Conservation (phyloP, 2,329 filamentous ascomycete species). For the Chrysoporthe austroafricana region DNA sequence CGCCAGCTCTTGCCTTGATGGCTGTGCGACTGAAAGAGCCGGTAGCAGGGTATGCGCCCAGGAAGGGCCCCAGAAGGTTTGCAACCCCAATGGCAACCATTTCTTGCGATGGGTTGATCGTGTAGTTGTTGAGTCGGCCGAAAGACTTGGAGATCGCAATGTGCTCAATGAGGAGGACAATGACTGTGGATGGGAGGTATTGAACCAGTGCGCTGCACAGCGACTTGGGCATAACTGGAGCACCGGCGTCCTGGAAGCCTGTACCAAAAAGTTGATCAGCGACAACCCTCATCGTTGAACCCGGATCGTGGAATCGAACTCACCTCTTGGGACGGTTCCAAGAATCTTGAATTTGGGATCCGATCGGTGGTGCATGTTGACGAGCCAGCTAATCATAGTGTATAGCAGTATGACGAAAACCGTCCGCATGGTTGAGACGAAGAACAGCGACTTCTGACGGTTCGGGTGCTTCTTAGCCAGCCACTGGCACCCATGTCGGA, state of each 20-base stretch:
- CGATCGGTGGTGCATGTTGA: conserved; percentile 69
- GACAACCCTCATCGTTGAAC: not conserved
- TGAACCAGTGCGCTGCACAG: conserved; percentile 71
- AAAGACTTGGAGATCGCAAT: conserved; percentile 98
- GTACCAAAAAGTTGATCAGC: conserved; percentile 9
- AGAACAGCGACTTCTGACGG: conserved; percentile 80
- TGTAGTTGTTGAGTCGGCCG: conserved; percentile 93
- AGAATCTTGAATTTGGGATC: conserved; percentile 76
- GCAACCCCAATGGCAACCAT: conserved; percentile 91
- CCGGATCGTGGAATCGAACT: conserved; percentile 25
- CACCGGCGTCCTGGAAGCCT: conserved; percentile 80
- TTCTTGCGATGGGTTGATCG: conserved; percentile 93
- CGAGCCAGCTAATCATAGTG: conserved; percentile 85
- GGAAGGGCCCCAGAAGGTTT: conserved; percentile 87
- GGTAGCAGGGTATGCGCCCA: conserved; percentile 89
- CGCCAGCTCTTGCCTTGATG: conserved; percentile 96
- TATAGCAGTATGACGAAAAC: conserved; percentile 91
- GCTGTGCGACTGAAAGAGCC: conserved; percentile 96
- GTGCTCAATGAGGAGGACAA: conserved; percentile 95
- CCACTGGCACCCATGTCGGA: conserved; percentile 67
- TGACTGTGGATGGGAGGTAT: conserved; percentile 82
- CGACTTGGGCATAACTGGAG: conserved; percentile 67
- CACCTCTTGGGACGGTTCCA: conserved; percentile 75
- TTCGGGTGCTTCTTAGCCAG: conserved; percentile 71
- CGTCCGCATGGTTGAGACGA: conserved; percentile 86